These are phyloP conservation scores for Jatropha curcas DNA, from an alignment of 345 rosid species.

Conservation along the genomic window DNA sequence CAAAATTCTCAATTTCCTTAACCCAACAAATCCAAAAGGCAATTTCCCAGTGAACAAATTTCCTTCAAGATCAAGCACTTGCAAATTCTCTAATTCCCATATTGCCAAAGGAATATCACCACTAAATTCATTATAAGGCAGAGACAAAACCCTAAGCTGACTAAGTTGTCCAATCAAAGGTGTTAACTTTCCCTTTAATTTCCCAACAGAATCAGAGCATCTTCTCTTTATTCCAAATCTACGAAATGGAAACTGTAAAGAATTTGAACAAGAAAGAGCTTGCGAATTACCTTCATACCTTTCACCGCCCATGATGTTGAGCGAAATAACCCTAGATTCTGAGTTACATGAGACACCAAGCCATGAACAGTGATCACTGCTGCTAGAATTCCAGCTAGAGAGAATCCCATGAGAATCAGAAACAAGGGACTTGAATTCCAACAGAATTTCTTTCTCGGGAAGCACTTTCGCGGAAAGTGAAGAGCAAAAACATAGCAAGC, in stretches of 20 bases:
- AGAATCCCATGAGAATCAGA: constrained; percentile 45
- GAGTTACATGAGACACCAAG: constrained; percentile 50
- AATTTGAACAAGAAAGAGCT: constrained; percentile 9
- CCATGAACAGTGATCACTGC: constrained; percentile 47
- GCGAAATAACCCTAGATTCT: constrained; percentile 34
- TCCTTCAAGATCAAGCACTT: constrained; percentile 40
- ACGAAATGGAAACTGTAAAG: constrained; percentile 14
- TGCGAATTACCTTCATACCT: constrained; percentile 23
- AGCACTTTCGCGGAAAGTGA: constrained; percentile 17
- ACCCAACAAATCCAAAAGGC: constrained; percentile 25
- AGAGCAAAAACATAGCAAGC: constrained; percentile 18
- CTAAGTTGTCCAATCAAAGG: constrained; percentile 33
- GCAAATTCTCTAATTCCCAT: constrained; percentile 30
- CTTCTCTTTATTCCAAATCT: constrained; percentile 20
- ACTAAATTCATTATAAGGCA: constrained; percentile 29
- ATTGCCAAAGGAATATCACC: constrained; percentile 35
- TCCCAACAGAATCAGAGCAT: constrained; percentile 19
- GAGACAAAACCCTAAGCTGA: constrained; percentile 33
- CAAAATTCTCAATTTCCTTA: constrained; percentile 28
- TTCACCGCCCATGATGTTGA: constrained; percentile 36
- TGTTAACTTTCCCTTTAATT: constrained; percentile 27
- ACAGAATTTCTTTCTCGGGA: constrained; percentile 19
- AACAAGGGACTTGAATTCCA: constrained; percentile 45
- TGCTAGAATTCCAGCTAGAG: constrained; percentile 40
- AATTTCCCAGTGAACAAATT: constrained; percentile 32